phyloP scores from a whole-genome alignment of 1,284 basidiomycete species.

The Fomitiporia mediterranea region DNA sequence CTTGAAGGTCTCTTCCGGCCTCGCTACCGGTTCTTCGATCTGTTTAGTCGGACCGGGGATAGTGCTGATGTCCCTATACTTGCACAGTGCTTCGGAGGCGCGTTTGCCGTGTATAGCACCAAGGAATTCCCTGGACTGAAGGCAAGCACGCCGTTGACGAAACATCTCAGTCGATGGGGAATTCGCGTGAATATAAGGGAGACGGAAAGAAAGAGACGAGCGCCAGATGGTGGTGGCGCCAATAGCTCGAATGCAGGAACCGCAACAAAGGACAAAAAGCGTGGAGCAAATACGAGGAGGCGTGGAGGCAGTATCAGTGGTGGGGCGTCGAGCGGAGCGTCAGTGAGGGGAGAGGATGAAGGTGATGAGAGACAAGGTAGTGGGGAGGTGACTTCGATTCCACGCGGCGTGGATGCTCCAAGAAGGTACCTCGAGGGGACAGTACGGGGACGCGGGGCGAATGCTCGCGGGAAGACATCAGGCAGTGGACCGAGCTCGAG shows the following conservation, averaged over 20 bases:
- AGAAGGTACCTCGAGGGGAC: conserved; percentile 14
- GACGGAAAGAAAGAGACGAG: conserved; percentile 55
- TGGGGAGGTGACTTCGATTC: not conserved
- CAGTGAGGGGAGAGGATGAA: not conserved
- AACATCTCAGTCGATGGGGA: conserved; percentile 45
- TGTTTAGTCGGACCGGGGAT: conserved; percentile 36
- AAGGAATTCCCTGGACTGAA: conserved; percentile 75
- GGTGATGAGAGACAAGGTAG: not conserved
- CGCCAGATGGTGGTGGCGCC: not conserved
- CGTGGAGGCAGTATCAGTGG: conserved; percentile 47
- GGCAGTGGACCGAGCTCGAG: no score
- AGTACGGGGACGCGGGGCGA: not conserved
- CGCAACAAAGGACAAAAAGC: not conserved
- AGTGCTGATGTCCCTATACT: conserved; percentile 45
- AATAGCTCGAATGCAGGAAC: not conserved
- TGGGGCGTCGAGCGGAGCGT: not conserved
- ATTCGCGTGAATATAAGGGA: conserved; percentile 68
- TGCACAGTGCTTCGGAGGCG: conserved; percentile 65
- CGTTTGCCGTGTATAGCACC: conserved; percentile 70
- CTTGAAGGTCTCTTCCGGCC: conserved; percentile 61
- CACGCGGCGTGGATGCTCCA: conserved; percentile 18
- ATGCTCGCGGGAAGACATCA: not conserved
- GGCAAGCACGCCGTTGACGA: conserved; percentile 70
- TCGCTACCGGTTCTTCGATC: conserved; percentile 63
- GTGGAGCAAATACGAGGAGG: conserved; percentile 43